phyloP scores from a whole-genome alignment of 31 red algal genomes.

The Odonthalia washingtoniensis region DNA sequence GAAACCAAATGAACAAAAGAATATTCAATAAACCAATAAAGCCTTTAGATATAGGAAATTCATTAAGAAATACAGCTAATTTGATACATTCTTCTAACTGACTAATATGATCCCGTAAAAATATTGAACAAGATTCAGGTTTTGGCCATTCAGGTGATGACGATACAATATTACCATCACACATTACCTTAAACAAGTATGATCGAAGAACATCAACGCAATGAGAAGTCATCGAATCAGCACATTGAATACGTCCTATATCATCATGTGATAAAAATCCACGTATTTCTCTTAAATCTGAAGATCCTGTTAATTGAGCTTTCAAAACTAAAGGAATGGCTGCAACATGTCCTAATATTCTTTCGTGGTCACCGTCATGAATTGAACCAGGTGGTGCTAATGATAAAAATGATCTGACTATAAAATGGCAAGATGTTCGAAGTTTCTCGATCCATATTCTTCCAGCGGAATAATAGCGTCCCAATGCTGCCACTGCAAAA shows the following conservation, averaged over 20 bases:
- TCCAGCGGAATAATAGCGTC: constrained; percentile 18
- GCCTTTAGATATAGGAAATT: constrained; percentile 28
- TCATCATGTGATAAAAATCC: background rate
- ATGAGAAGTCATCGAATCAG: constrained; percentile 30
- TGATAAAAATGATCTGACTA: background rate
- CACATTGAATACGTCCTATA: constrained; percentile 35
- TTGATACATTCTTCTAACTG: constrained; percentile 14
- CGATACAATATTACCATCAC: background rate
- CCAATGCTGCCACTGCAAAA: constrained; percentile 25
- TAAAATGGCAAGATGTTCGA: constrained; percentile 26
- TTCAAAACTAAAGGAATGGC: background rate
- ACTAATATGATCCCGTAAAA: background rate
- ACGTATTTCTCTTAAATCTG: background rate
- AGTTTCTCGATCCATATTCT: constrained; percentile 34
- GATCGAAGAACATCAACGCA: constrained; percentile 62
- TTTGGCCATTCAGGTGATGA: background rate
- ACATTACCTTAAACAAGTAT: background rate
- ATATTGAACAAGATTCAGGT: background rate
- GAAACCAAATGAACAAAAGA: constrained; percentile 40
- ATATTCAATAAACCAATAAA: constrained; percentile 38
- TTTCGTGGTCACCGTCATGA: background rate
- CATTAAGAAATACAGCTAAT: background rate
- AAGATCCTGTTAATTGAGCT: too few relatives aligned
- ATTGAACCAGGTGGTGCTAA: too few relatives aligned
- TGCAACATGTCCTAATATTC: background rate